Base-by-base conservation (phyloP, 371 early-diverging fungal genomes). In the Mucor piriformis region DNA sequence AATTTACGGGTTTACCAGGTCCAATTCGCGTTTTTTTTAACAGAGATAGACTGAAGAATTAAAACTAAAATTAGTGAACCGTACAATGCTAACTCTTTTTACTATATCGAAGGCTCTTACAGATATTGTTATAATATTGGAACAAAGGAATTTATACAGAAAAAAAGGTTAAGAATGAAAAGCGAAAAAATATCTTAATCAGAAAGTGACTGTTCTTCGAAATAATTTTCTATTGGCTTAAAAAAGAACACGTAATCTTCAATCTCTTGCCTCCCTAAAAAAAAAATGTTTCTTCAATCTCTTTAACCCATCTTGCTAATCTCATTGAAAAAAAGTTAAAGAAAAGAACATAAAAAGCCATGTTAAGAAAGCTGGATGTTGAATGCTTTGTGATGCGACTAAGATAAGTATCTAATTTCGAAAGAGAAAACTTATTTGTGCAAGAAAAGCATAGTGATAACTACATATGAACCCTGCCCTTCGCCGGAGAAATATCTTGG, bases 391-490 rank as follows among this genome's bases (percentile, higher is more conserved):
- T 40, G 54, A 3, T 23, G 54, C 42, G 42, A 53, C 54, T 25
- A 46, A 55, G 56, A 25, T 55, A 55, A 57, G 40, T 57, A 57
- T 57, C 49, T 57, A 37, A 34, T 59, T 59, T 51, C 32, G 50
- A 49, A 57, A 49, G 42, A 46, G 20, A 49, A 48, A 49, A 49
- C 25, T 57, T 49, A 50, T 48, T 59, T 33, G 52, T 50, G 44
- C 59, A 59, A 59, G 59, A 51, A 59, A 59, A 59, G 32, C 52
- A 59, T 51, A 44, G 40, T 59, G 51, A 51, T 43, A 59, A 59
- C 51, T 59, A 59, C 59, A 59, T 52, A 59, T 59, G 59, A 57
- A 52, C 59, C 59, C 59, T 59, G 59, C 59, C 58, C 58, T 58
- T 38, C 50, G 58, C 50, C 57, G 50, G 58, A 50, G 58, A 58